Conservation (phyloP, 805 yeast genomes). For the Osmozyma mogii region DNA sequence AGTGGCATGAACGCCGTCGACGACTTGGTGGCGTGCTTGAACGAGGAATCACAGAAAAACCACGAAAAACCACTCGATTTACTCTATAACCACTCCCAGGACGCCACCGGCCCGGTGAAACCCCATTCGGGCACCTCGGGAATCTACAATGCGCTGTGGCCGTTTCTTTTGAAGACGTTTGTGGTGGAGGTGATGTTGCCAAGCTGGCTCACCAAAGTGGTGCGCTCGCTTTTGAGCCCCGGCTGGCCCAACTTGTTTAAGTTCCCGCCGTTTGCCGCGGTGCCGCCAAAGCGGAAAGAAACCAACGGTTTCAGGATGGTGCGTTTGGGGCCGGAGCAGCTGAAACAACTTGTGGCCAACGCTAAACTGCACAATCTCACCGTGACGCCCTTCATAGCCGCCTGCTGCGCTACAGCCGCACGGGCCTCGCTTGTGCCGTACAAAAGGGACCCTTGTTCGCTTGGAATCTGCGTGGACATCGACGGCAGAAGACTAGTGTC, state of each 20-base stretch:
- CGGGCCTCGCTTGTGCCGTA: conserved; percentile 3
- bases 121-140: conserved; percentile 3
- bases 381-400: conserved; percentile 8
- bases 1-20: conserved; percentile 6
- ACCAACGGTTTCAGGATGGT: conserved; percentile 3
- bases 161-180: conserved; percentile 2
- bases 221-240: conserved; percentile 1
- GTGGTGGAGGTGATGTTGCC: conserved; percentile 2
- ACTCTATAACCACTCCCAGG: conserved; percentile 3
- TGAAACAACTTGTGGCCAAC: conserved; percentile 2
- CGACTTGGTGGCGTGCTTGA: conserved; percentile 5
- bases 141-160: conserved; percentile 2
- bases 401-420: conserved; percentile 2
- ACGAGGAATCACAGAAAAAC: background rate
- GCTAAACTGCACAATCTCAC: conserved; percentile 4
- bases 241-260: conserved; percentile 5
- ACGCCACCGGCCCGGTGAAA: conserved; percentile 1
- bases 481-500: conserved; percentile 8
- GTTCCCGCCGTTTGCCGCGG: conserved; percentile 5
- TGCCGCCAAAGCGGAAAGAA: conserved; percentile 5
- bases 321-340: conserved; percentile 3
- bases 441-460: background rate
- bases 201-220: conserved; percentile 1
- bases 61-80: background rate
- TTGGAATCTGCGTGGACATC: conserved; percentile 2